Conservation (phyloP, 768 basidiomycete genomes). For the Trametopsis cervina region DNA sequence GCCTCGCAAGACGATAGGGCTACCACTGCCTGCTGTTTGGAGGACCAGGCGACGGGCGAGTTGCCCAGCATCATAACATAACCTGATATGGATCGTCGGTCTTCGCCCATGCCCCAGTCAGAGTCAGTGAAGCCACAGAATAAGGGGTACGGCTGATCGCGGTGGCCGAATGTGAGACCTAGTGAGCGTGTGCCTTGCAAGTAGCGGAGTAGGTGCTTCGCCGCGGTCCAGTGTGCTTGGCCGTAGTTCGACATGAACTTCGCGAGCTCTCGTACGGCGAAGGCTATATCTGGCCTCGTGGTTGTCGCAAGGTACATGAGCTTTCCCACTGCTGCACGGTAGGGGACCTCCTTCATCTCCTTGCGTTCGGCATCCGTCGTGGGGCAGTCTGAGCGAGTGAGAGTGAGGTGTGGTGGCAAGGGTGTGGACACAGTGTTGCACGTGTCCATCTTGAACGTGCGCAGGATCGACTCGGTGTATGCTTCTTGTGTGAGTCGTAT, state of each 20-base stretch:
- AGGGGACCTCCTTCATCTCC: constrained; percentile 10
- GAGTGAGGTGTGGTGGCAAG: constrained; percentile 20
- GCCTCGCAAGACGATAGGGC: constrained; percentile 34
- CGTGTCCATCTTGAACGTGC: constrained; percentile 21
- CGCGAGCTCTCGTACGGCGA: constrained; percentile 19
- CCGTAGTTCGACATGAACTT: constrained; percentile 23
- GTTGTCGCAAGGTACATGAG: constrained; percentile 24
- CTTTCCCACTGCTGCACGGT: constrained; percentile 16
- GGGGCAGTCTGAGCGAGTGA: constrained; percentile 12
- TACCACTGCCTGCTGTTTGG: constrained; percentile 31
- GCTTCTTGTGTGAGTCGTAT: constrained; percentile 23
- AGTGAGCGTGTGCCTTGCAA: constrained; percentile 28
- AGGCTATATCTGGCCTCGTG: constrained; percentile 28
- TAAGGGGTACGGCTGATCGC: constrained; percentile 24
- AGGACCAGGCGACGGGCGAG: constrained; percentile 32
- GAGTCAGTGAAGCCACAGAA: constrained; percentile 24
- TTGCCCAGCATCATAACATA: constrained; percentile 29
- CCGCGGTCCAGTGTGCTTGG: constrained; percentile 29
- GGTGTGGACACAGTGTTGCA: constrained; percentile 28
- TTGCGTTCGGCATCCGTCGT: not conserved
- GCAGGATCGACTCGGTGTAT: constrained; percentile 19
- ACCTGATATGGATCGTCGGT: constrained; percentile 29
- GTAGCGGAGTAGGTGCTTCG: constrained; percentile 30
- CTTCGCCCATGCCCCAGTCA: constrained; percentile 16
- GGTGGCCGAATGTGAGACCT: constrained; percentile 17